A percentile compares a stretch with the other conserved stretches of the same genome.
phyloP scores from a whole-genome alignment of 805 yeast species.

The Kregervanrija delftensis region DNA sequence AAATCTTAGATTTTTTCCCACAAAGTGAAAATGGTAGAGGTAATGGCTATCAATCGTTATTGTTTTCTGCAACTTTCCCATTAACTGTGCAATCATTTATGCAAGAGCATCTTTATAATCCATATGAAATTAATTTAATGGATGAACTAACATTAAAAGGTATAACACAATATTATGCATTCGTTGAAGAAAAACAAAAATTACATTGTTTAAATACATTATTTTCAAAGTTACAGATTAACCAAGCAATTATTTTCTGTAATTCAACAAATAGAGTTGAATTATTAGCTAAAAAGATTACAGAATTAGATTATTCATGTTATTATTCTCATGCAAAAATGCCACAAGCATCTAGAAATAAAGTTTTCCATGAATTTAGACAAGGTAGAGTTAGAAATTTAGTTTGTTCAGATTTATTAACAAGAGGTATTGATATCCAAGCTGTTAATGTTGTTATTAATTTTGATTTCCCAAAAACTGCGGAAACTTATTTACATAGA shows the following conservation, averaged over 20 bases:
- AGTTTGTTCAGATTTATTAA: slow-evolving; percentile 92
- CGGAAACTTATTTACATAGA: slow-evolving; percentile 96
- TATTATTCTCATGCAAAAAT: slow-evolving; percentile 95
- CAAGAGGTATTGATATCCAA: slow-evolving; percentile 98
- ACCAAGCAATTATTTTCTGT: slow-evolving; percentile 95
- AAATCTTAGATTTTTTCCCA: slow-evolving; percentile 78
- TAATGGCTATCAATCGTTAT: slow-evolving; percentile 67
- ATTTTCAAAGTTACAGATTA: slow-evolving; percentile 89
- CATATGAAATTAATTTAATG: slow-evolving; percentile 95
- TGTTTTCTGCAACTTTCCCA: slow-evolving; percentile 96
- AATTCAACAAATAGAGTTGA: slow-evolving; percentile 96
- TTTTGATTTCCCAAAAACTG: slow-evolving; percentile 97
- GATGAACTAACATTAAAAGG: slow-evolving; percentile 95
- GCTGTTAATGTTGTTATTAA: slow-evolving; percentile 97
- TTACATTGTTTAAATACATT: slow-evolving; percentile 92
- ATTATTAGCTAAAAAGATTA: slow-evolving; percentile 88
- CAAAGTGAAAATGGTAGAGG: slow-evolving; percentile 26
- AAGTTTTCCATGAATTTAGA: slow-evolving; percentile 97
- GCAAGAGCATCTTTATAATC: slow-evolving; percentile 83
- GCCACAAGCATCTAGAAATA: slow-evolving; percentile 96
- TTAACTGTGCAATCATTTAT: slow-evolving; percentile 86
- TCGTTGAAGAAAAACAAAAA: slow-evolving; percentile 94
- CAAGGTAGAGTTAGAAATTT: slow-evolving; percentile 96
- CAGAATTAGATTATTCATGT: slow-evolving; percentile 94
- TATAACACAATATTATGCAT: slow-evolving; percentile 96